A percentile compares a stretch with the other conserved stretches of the same genome.
These are phyloP conservation scores for Phytophthora citrophthora DNA, from an alignment of 352 stramenopile species.

Conservation along the genomic window DNA sequence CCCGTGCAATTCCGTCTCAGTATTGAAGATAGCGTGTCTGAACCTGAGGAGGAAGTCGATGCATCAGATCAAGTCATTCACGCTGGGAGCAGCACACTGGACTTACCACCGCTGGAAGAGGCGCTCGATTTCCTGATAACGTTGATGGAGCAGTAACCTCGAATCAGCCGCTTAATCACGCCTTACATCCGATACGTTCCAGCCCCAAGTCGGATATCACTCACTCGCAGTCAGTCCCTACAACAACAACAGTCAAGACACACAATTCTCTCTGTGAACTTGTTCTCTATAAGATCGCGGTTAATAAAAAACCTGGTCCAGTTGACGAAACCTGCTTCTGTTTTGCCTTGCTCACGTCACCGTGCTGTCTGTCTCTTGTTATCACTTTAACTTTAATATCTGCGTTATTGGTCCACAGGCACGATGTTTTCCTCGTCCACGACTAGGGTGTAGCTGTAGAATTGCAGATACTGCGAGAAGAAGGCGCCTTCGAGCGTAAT, in stretches of 20 bases:
- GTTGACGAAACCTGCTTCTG: neutral
- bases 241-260: conserved; percentile 1
- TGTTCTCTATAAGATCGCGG: conserved; percentile 30
- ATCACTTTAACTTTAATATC: conserved; percentile 1
- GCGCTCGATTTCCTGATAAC: conserved; percentile 65
- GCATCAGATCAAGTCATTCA: conserved; percentile 6
- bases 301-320: conserved; percentile 15
- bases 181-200: neutral
- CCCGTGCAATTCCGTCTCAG: conserved; percentile 23
- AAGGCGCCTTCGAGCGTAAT: conserved; percentile 83
- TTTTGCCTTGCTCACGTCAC: conserved; percentile 6
- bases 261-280: conserved; percentile 1
- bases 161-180: neutral
- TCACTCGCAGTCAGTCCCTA: neutral
- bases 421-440: conserved; percentile 81
- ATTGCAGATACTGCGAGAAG: conserved; percentile 87
- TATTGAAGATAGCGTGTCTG: conserved; percentile 15
- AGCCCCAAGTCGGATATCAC: conserved; percentile 8
- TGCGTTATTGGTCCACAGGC: conserved; percentile 39
- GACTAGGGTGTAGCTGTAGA: conserved; percentile 83
- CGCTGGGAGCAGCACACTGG: conserved; percentile 9
- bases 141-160: conserved; percentile 40
- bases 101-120: conserved; percentile 51
- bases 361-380: conserved; percentile 3
- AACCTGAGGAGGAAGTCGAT: conserved; percentile 21